Percentiles rank a stretch among this genome's conserved stretches.
Evolutionary conservation across 192 early-diverging fungal species (phyloP).

Genomic region (Tieghemiomyces parasiticus): DNA sequence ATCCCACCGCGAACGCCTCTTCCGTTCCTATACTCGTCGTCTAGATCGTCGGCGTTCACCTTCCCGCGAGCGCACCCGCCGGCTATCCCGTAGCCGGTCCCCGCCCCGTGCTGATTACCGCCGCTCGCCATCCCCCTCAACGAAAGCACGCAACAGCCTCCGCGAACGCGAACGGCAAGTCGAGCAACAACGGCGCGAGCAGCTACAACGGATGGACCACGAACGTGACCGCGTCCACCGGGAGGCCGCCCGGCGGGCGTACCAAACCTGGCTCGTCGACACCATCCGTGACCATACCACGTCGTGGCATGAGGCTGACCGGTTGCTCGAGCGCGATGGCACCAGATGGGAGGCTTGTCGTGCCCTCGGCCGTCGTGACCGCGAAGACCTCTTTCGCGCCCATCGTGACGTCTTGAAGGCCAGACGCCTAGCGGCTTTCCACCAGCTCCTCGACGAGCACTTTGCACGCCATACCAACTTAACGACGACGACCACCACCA

Average conservation of each 20-base stretch:
- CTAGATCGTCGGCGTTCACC: neutral
- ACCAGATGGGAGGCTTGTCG: neutral
- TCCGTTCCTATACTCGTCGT: neutral
- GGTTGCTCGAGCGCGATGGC: neutral
- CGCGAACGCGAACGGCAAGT: constrained; percentile 1
- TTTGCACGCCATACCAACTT: too few relatives aligned
- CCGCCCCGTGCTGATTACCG: neutral
- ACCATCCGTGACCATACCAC: neutral
- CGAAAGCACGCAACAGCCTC: too few relatives aligned
- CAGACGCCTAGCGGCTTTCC: neutral
- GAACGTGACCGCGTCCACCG: constrained; percentile 1
- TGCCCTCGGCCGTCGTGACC: neutral
- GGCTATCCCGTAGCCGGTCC: too few relatives aligned
- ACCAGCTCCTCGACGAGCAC: neutral
- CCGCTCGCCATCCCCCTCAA: neutral
- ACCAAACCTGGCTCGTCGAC: constrained; percentile 6
- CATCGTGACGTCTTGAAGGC: neutral
- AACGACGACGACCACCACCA: too few relatives aligned
- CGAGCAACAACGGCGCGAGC: neutral
- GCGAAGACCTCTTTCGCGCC: neutral
- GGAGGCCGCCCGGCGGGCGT: neutral
- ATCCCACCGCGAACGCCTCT: neutral
- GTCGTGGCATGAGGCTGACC: neutral
- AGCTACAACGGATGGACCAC: neutral
- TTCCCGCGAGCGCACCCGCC: neutral